Evolutionary conservation across 2,329 filamentous ascomycete species (phyloP).

Genomic region (Kalmusia sp.): DNA sequence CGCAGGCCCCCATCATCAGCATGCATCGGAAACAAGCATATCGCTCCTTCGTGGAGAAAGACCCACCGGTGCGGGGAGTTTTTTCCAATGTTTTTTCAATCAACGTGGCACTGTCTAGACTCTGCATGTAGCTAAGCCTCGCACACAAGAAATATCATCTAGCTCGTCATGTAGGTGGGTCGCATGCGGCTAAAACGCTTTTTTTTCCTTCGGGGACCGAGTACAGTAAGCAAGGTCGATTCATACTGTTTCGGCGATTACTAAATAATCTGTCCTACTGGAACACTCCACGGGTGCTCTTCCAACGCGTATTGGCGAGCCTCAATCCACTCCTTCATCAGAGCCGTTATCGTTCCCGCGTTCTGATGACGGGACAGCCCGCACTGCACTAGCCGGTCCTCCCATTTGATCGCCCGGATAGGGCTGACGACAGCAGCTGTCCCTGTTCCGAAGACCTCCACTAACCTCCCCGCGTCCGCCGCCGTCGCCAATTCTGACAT

Average conservation of each 20-base stretch:
- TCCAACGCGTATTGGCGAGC: neutral
- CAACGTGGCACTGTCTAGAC: neutral
- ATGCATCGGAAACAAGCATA: neutral
- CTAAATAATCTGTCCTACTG: neutral
- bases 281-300: constrained; percentile 2
- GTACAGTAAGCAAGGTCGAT: neutral
- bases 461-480: neutral
- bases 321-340: constrained; percentile 2
- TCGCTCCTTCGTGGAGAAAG: neutral
- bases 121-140: neutral
- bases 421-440: constrained; percentile 7
- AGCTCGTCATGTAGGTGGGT: neutral
- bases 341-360: neutral
- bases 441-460: constrained; percentile 1
- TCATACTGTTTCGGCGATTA: neutral
- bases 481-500: neutral
- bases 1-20: neutral
- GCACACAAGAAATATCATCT: neutral
- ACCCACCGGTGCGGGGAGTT: neutral
- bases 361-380: neutral
- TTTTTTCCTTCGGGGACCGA: neutral
- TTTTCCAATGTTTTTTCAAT: no score
- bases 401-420: neutral
- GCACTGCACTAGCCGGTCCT: neutral
- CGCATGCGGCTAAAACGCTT: neutral